Conservation (phyloP, 495 filamentous ascomycete genomes). For the Hypoxylon cercidicola region DNA sequence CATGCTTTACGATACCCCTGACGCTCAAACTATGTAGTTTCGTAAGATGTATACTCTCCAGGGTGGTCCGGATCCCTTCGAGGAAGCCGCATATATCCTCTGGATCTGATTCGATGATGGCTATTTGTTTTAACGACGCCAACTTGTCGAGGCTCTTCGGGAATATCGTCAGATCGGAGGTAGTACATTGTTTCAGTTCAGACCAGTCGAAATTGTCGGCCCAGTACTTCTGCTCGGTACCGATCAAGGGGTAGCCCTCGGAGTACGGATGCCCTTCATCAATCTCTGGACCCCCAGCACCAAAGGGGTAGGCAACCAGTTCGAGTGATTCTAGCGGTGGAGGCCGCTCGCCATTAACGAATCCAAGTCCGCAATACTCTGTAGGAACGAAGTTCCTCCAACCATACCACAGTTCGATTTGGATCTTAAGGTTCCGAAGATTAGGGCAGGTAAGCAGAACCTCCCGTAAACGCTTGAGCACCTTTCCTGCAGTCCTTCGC, state of each 20-base stretch:
- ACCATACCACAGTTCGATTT: not conserved
- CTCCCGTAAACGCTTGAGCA: not conserved
- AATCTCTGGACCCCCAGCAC: not conserved
- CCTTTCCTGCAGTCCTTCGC: too few species aligned
- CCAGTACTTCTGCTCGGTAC: slow-evolving; percentile 9
- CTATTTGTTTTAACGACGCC: not conserved
- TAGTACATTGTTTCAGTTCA: not conserved
- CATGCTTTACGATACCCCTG: not conserved
- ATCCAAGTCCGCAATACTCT: slow-evolving; percentile 3
- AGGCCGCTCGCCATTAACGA: slow-evolving; percentile 4
- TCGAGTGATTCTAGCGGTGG: slow-evolving; percentile 8
- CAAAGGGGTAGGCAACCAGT: slow-evolving; percentile 7
- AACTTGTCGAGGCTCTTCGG: not conserved
- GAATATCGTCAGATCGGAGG: not conserved
- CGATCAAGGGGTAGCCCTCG: not conserved
- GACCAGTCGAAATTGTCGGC: slow-evolving; percentile 1
- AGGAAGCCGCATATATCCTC: too few species aligned
- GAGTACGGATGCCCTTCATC: not conserved
- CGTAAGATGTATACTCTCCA: slow-evolving; percentile 18
- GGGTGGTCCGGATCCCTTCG: too few species aligned
- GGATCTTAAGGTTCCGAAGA: slow-evolving; percentile 5
- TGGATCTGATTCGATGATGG: not conserved
- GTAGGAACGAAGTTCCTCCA: too few species aligned
- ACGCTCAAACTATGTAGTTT: not conserved
- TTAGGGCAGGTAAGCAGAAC: slow-evolving; percentile 8